These are phyloP conservation scores for Erysimum cheiranthoides DNA, from an alignment of 345 rosid species.

Conservation along the genomic window DNA sequence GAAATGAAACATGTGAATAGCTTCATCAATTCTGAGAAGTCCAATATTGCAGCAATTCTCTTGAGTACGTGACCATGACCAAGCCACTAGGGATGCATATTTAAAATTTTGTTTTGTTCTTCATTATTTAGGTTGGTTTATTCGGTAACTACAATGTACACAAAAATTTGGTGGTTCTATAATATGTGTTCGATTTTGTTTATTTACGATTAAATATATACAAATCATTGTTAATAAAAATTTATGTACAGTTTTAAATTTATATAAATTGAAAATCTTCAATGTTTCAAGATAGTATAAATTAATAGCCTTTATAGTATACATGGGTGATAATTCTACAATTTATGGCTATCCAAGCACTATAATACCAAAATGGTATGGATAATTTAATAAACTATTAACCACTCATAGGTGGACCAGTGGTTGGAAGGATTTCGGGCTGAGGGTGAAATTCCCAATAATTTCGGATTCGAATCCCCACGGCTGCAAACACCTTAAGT, in stretches of 20 bases:
- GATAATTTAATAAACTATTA: too few relatives aligned
- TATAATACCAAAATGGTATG: not conserved
- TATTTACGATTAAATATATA: not conserved
- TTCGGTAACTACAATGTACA: too few relatives aligned
- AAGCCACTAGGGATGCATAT: not conserved
- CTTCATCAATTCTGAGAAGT: not conserved
- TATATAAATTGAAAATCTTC: too few relatives aligned
- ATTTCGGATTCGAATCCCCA: too few relatives aligned
- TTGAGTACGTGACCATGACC: not conserved
- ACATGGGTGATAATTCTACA: not conserved
- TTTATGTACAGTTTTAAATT: not conserved
- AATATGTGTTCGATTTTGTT: not conserved
- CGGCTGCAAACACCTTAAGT: too few relatives aligned
- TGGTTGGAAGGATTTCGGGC: too few relatives aligned
- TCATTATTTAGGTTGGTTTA: not conserved
- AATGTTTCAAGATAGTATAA: too few relatives aligned
- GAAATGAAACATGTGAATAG: conserved; percentile 18
- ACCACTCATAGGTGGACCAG: too few relatives aligned
- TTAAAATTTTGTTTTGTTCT: not conserved
- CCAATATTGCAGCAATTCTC: not conserved
- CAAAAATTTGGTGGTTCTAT: too few relatives aligned
- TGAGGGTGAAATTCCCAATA: too few relatives aligned
- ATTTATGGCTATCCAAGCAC: not conserved
- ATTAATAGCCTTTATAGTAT: too few relatives aligned
- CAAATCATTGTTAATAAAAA: not conserved